phyloP scores from a whole-genome alignment of 2,329 filamentous ascomycete species.

The Diaporthe sp. region DNA sequence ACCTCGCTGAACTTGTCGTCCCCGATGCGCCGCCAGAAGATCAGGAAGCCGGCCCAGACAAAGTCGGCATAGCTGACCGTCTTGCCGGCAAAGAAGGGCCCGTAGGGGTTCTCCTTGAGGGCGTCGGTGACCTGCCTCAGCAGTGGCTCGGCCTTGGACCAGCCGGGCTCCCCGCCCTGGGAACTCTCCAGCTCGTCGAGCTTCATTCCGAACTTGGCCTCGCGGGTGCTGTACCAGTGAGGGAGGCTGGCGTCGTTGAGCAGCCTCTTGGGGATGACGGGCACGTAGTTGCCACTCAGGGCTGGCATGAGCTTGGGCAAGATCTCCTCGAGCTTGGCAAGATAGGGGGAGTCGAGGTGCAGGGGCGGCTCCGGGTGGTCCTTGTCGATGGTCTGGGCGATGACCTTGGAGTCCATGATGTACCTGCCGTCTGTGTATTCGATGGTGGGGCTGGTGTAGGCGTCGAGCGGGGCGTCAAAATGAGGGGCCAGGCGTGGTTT shows the following conservation, averaged over 20 bases:
- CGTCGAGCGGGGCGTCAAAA: slow-evolving; percentile 53
- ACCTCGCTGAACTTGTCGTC: slow-evolving; percentile 52
- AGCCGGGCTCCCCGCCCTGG: slow-evolving; percentile 64
- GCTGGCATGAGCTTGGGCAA: slow-evolving; percentile 50
- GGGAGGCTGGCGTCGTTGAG: slow-evolving; percentile 64
- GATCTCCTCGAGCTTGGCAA: slow-evolving; percentile 58
- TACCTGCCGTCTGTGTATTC: slow-evolving; percentile 68
- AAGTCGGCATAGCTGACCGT: slow-evolving; percentile 71
- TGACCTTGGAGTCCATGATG: slow-evolving; percentile 74
- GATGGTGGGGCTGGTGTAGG: slow-evolving; percentile 70
- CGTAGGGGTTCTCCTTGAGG: slow-evolving; percentile 67
- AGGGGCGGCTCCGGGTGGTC: slow-evolving; percentile 70
- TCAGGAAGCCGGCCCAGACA: slow-evolving; percentile 53
- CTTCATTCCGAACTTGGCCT: slow-evolving; percentile 62
- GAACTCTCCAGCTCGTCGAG: slow-evolving; percentile 63
- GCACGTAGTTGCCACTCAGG: slow-evolving; percentile 59
- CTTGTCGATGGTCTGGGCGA: slow-evolving; percentile 71
- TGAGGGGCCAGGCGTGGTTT: slow-evolving; percentile 66
- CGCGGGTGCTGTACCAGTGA: slow-evolving; percentile 70
- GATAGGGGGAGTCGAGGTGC: slow-evolving; percentile 67
- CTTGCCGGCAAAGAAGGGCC: slow-evolving; percentile 73
- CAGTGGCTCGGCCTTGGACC: slow-evolving; percentile 56
- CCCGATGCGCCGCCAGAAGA: slow-evolving; percentile 53
- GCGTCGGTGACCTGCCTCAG: slow-evolving; percentile 57
- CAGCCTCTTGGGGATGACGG: slow-evolving; percentile 62